Evolutionary conservation across 1,284 basidiomycete species (phyloP).

Genomic region (Trametes hirsuta): DNA sequence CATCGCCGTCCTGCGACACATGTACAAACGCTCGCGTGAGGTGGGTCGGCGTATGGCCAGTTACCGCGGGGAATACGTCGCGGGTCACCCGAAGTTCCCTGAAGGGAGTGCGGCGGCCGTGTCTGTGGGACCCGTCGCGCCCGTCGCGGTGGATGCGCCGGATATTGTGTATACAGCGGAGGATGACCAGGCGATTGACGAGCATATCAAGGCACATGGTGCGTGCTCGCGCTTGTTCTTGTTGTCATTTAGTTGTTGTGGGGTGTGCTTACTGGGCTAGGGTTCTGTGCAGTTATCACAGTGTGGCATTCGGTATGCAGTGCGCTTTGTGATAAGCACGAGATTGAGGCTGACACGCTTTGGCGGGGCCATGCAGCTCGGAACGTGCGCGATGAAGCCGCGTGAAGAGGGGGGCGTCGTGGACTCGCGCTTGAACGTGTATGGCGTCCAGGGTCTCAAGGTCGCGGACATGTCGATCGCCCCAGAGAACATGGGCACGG

Average conservation of each 20-base stretch:
- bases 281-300: constrained; percentile 17
- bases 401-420: constrained; percentile 62
- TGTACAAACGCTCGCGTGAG: constrained; percentile 62
- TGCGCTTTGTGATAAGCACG: neutral
- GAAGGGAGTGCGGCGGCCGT: constrained; percentile 45
- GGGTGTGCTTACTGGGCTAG: neutral
- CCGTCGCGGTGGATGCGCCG: constrained; percentile 46
- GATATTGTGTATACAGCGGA: constrained; percentile 56
- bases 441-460: constrained; percentile 62
- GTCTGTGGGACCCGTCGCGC: constrained; percentile 33
- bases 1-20: constrained; percentile 53
- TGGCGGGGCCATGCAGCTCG: constrained; percentile 41
- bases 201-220: constrained; percentile 39
- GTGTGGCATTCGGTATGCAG: constrained; percentile 57
- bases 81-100: constrained; percentile 53
- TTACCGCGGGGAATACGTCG: constrained; percentile 55
- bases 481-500: constrained; percentile 7
- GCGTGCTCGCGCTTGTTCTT: neutral
- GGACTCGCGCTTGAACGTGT: constrained; percentile 62
- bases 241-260: too few species aligned
- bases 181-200: constrained; percentile 56
- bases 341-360: neutral
- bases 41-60: constrained; percentile 56
- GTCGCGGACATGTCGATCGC: constrained; percentile 52
- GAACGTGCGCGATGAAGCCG: constrained; percentile 71